Conservation (phyloP, 805 yeast genomes). For the Brettanomyces sp. region DNA sequence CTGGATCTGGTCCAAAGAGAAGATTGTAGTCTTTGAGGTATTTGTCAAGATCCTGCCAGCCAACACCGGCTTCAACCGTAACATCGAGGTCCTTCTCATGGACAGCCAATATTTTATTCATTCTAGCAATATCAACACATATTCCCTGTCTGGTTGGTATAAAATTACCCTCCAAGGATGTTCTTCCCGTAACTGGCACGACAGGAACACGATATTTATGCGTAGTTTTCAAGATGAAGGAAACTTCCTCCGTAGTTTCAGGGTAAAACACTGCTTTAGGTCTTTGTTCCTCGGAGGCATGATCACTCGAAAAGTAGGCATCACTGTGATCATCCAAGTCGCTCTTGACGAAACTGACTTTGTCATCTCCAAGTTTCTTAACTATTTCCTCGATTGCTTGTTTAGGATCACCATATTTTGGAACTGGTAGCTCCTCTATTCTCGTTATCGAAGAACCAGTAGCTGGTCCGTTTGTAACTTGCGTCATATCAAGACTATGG, state of each 20-base stretch:
- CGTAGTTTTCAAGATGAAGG: conserved; percentile 51
- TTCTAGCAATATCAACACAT: conserved; percentile 46
- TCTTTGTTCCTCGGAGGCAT: conserved; percentile 22
- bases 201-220: conserved; percentile 56
- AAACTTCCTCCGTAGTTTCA: conserved; percentile 55
- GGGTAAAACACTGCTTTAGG: conserved; percentile 50
- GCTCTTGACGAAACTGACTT: conserved; percentile 30
- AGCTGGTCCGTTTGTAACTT: too few species aligned
- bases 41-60: conserved; percentile 64
- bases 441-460: conserved; percentile 45
- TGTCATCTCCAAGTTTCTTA: conserved; percentile 42
- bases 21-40: conserved; percentile 38
- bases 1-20: conserved; percentile 69
- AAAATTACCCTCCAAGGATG: conserved; percentile 75
- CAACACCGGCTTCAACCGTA: conserved; percentile 69
- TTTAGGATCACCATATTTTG: conserved; percentile 43
- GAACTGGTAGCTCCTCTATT: conserved; percentile 35
- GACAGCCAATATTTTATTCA: conserved; percentile 48
- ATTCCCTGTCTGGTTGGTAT: conserved; percentile 60
- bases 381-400: conserved; percentile 41
- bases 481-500: too few species aligned
- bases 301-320: conserved; percentile 25
- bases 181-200: conserved; percentile 72
- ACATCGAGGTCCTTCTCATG: conserved; percentile 62
- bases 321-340: conserved; percentile 25